phyloP scores from a whole-genome alignment of 2,329 filamentous ascomycete genomes.

The Tolypocladium guangdongense region DNA sequence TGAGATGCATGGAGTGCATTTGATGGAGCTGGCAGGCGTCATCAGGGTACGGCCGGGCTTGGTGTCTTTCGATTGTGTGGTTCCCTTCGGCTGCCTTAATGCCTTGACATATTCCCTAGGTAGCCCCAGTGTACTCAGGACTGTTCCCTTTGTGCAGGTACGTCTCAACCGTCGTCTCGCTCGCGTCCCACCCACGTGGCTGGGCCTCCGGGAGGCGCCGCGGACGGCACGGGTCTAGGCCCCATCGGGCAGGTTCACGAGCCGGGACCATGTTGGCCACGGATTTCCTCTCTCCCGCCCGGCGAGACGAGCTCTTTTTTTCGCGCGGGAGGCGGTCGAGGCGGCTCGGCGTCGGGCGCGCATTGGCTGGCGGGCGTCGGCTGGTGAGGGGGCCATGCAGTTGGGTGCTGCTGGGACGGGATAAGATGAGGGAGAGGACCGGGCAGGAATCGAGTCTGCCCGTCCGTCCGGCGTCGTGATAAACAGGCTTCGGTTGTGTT shows the following conservation, averaged over 20 bases:
- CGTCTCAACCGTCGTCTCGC: no score
- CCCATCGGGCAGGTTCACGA: not conserved
- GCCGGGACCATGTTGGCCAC: no score
- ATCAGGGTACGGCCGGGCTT: slow-evolving; percentile 1
- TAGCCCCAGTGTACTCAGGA: no score
- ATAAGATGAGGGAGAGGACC: no score
- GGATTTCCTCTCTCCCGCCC: no score
- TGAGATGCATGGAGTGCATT: not conserved
- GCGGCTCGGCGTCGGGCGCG: not conserved
- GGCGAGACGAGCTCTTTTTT: no score
- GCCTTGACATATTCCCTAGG: no score
- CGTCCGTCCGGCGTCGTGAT: no score
- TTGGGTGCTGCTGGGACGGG: not conserved
- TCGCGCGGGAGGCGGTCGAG: not conserved
- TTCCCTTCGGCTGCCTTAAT: not conserved
- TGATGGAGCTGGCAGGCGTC: slow-evolving; percentile 7
- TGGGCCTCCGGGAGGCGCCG: not conserved
- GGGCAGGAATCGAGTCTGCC: no score
- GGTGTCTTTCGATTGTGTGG: not conserved
- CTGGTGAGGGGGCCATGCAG: not conserved
- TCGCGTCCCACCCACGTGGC: not conserved
- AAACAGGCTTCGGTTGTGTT: no score
- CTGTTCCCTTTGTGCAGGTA: no score
- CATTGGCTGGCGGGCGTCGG: not conserved
- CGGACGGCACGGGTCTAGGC: not conserved